Percentiles rank a stretch among this genome's conserved stretches.
Evolutionary conservation across 495 filamentous ascomycete species (phyloP).

Genomic region (Aspergillus nidulans): DNA sequence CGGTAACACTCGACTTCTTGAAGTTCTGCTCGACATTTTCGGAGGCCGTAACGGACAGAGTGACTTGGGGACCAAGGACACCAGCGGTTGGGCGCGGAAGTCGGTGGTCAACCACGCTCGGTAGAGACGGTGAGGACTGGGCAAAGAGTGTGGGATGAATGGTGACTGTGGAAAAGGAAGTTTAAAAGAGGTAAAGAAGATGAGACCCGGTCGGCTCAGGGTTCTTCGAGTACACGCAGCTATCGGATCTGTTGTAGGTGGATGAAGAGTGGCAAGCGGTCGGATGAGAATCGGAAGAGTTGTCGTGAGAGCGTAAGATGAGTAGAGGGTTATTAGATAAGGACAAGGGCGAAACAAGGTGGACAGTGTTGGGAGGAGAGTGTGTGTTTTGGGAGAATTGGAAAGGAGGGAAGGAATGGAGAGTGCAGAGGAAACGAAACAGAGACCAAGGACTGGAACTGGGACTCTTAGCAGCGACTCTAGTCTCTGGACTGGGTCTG

Average conservation of each 20-base stretch:
- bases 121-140: neutral
- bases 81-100: constrained; percentile 39
- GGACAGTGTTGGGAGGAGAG: constrained; percentile 6
- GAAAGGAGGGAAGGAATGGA: constrained; percentile 9
- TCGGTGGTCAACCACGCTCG: constrained; percentile 30
- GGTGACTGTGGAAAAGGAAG: neutral
- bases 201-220: neutral
- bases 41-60: constrained; percentile 37
- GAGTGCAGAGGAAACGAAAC: constrained; percentile 18
- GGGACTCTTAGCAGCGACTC: neutral
- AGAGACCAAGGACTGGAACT: constrained; percentile 5
- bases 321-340: neutral
- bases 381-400: constrained; percentile 7
- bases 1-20: constrained; percentile 43
- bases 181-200: neutral
- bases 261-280: neutral
- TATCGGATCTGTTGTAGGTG: neutral
- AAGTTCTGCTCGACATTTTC: constrained; percentile 48
- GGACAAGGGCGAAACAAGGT: constrained; percentile 3
- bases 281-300: constrained; percentile 1
- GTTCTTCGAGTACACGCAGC: neutral
- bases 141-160: neutral
- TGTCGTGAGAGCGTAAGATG: constrained; percentile 5
- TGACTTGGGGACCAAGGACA: constrained; percentile 32
- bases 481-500: neutral